Conservation (phyloP, 1,284 basidiomycete genomes). For the Athelia sp. region DNA sequence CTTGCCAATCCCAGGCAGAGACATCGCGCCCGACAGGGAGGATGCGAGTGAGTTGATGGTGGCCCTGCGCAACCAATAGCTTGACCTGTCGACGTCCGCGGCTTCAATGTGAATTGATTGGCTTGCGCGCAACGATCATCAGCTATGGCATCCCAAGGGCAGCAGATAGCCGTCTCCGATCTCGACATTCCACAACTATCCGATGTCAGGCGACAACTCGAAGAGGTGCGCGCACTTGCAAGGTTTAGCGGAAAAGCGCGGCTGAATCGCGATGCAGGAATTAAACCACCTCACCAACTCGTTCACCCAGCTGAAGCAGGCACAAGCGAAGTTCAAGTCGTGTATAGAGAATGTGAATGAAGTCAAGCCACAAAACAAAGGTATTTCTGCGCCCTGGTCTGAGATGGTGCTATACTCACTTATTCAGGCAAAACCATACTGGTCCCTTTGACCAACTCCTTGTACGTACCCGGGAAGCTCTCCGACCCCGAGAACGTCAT, state of each 20-base stretch:
- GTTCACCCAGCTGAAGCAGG: constrained; percentile 89
- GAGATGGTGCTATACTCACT: not conserved
- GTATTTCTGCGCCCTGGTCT: constrained; percentile 34
- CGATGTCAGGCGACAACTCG: constrained; percentile 85
- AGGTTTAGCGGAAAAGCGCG: not conserved
- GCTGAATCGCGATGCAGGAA: constrained; percentile 56
- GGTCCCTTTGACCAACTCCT: constrained; percentile 89
- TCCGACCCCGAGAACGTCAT: constrained; percentile 83
- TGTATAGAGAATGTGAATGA: constrained; percentile 84
- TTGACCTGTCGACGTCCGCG: no score
- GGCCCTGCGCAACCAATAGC: not conserved
- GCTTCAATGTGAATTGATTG: not conserved
- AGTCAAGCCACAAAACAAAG: constrained; percentile 69
- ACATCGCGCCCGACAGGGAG: constrained; percentile 17
- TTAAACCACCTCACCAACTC: constrained; percentile 89
- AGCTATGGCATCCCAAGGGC: constrained; percentile 38
- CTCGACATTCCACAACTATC: constrained; percentile 79
- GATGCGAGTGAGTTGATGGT: not conserved
- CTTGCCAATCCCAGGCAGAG: constrained; percentile 19
- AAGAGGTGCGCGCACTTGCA: constrained; percentile 55
- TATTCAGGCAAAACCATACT: constrained; percentile 77
- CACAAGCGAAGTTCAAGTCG: constrained; percentile 87
- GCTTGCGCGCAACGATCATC: not conserved
- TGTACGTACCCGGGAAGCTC: constrained; percentile 93
- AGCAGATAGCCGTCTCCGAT: constrained; percentile 76